These are phyloP conservation scores for Macrolepiota albuminosa DNA, from an alignment of 768 basidiomycete genomes.

Conservation along the genomic window DNA sequence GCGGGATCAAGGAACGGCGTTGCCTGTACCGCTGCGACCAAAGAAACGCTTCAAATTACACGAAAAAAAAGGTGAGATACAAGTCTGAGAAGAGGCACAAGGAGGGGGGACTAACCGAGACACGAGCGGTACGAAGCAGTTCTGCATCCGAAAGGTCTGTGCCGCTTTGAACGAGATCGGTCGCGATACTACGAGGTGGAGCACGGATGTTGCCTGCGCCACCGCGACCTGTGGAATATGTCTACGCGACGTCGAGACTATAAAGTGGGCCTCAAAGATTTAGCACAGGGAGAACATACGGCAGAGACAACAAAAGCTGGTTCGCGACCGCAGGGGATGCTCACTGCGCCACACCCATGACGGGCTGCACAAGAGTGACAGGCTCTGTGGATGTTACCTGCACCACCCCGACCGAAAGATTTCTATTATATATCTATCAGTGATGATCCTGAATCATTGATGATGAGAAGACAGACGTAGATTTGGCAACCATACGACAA, in stretches of 20 bases:
- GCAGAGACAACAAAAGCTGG: conserved; percentile 14
- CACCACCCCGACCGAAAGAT: conserved; percentile 64
- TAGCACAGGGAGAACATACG: conserved; percentile 22
- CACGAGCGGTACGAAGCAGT: conserved; percentile 30
- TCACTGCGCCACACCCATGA: conserved; percentile 42
- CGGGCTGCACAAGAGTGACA: conserved; percentile 37
- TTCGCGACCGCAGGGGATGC: conserved; percentile 57
- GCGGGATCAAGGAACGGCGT: conserved; percentile 23
- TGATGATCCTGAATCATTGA: background rate
- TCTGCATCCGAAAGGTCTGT: conserved; percentile 26
- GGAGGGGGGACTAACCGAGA: conserved; percentile 25
- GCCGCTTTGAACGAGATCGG: conserved; percentile 19
- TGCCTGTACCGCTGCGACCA: conserved; percentile 65
- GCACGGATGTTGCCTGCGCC: conserved; percentile 87
- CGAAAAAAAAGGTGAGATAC: background rate
- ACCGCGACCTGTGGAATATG: conserved; percentile 71
- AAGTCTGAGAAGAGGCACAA: background rate
- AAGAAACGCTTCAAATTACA: conserved; percentile 38
- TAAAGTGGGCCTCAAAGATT: background rate
- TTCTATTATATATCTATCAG: conserved; percentile 21
- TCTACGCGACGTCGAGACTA: conserved; percentile 17
- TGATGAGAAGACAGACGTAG: conserved; percentile 35
- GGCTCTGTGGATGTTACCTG: conserved; percentile 57
- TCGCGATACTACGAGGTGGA: conserved; percentile 48
- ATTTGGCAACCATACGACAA: conserved; percentile 52